phyloP scores from a whole-genome alignment of 1,284 basidiomycete genomes.

The Cutaneotrichosporon mucoides region DNA sequence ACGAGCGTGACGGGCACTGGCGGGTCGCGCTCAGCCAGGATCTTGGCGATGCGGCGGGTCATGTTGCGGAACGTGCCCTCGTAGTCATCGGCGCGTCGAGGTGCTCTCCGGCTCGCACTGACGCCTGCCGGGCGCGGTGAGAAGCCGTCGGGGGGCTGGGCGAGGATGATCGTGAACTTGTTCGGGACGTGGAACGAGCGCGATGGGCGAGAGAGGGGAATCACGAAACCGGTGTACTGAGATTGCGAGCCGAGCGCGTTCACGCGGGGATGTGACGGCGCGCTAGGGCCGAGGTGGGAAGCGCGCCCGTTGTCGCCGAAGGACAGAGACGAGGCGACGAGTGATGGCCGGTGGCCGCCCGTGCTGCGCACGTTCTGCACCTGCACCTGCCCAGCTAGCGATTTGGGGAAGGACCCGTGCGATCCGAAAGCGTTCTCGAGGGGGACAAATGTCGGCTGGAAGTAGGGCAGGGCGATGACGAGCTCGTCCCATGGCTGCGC shows the following conservation, averaged over 20 bases:
- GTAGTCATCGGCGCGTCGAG: background rate
- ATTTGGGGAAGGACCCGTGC: background rate
- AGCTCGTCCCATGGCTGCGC: background rate
- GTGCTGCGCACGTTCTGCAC: background rate
- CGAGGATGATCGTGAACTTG: background rate
- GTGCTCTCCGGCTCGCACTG: background rate
- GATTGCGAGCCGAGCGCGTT: background rate
- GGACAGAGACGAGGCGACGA: background rate
- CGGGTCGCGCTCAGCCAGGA: background rate
- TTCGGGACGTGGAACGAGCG: background rate
- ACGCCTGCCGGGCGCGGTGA: background rate
- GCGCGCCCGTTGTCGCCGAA: conserved; percentile 1
- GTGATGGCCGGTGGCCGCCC: background rate
- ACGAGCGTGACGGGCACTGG: background rate
- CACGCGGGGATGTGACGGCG: background rate
- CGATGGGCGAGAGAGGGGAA: background rate
- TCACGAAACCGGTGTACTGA: background rate
- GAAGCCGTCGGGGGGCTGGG: background rate
- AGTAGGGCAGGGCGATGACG: background rate
- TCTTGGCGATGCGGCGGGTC: background rate
- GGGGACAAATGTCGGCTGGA: conserved; percentile 1
- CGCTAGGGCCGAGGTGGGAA: background rate
- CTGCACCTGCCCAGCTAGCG: background rate
- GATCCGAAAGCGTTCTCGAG: conserved; percentile 1
- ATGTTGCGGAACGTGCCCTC: conserved; percentile 3